Evolutionary conservation across 73 alveolate species (phyloP).

Genomic region (Tetrahymena elliotti): DNA sequence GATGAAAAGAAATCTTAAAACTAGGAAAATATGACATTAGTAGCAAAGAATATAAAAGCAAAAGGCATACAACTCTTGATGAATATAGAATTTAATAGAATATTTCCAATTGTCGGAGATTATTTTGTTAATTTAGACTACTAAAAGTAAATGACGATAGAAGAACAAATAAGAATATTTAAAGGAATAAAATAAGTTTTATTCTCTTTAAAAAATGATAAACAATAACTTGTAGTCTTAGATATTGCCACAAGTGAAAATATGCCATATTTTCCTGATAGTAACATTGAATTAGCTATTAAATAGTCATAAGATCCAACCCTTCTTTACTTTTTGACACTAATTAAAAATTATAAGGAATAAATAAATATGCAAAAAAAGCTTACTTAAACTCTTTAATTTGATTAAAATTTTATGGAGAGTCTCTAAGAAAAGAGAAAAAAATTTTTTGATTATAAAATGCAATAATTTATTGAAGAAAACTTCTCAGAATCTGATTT

Average conservation of each 20-base stretch:
- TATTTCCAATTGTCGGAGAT: neutral
- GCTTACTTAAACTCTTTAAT: neutral
- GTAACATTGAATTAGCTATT: neutral
- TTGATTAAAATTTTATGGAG: neutral
- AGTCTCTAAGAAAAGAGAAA: neutral
- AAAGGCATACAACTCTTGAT: neutral
- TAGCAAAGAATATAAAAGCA: neutral
- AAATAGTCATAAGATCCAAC: neutral
- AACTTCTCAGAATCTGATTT: neutral
- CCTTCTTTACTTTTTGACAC: neutral
- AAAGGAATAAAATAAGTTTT: neutral
- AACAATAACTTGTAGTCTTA: neutral
- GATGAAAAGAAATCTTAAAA: neutral
- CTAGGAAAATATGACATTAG: neutral
- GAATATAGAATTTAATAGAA: neutral
- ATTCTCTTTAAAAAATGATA: neutral
- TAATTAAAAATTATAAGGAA: neutral
- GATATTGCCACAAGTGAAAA: neutral
- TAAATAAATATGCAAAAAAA: neutral
- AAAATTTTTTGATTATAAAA: neutral
- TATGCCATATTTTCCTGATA: neutral
- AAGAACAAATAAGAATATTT: neutral
- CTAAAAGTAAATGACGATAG: neutral
- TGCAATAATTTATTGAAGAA: neutral
- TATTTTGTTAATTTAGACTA: neutral